Conservation (phyloP, 1,284 basidiomycete species). For the Paramarasmius palmivorus region DNA sequence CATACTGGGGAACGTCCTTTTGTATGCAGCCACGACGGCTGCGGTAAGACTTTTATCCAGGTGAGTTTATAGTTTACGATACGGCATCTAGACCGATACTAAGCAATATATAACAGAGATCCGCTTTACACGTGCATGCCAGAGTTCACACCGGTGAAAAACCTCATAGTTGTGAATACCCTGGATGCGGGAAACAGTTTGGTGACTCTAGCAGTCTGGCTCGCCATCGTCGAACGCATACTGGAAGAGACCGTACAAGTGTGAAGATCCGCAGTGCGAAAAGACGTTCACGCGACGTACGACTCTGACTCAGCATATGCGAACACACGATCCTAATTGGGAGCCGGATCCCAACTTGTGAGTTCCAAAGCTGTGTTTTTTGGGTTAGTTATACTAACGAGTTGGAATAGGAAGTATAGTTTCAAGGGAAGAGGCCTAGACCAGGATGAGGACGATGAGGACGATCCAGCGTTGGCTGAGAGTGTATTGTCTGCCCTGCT, state of each 20-base stretch:
- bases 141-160: conserved; percentile 90
- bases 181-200: conserved; percentile 81
- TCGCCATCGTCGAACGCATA: conserved; percentile 85
- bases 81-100: conserved; percentile 14
- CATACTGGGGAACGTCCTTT: conserved; percentile 90
- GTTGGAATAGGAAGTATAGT: conserved; percentile 60
- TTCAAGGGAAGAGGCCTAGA: conserved; percentile 72
- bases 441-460: conserved; percentile 44
- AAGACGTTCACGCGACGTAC: conserved; percentile 85
- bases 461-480: conserved; percentile 58
- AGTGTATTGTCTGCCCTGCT: conserved; percentile 58
- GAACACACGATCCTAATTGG: conserved; percentile 78
- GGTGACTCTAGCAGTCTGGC: conserved; percentile 88
- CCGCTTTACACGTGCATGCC: conserved; percentile 83
- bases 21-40: conserved; percentile 65
- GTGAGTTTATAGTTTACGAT: conserved; percentile 36
- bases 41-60: conserved; percentile 86
- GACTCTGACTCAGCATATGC: conserved; percentile 80
- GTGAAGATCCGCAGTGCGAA: conserved; percentile 75
- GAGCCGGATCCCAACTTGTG: conserved; percentile 80
- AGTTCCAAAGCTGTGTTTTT: conserved; percentile 27
- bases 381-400: conserved; percentile 15
- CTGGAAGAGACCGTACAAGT: conserved; percentile 83
- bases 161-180: conserved; percentile 85
- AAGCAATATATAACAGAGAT: conserved; percentile 52